Conservation (phyloP, 352 stramenopile species). For the Peronospora farinosa region DNA sequence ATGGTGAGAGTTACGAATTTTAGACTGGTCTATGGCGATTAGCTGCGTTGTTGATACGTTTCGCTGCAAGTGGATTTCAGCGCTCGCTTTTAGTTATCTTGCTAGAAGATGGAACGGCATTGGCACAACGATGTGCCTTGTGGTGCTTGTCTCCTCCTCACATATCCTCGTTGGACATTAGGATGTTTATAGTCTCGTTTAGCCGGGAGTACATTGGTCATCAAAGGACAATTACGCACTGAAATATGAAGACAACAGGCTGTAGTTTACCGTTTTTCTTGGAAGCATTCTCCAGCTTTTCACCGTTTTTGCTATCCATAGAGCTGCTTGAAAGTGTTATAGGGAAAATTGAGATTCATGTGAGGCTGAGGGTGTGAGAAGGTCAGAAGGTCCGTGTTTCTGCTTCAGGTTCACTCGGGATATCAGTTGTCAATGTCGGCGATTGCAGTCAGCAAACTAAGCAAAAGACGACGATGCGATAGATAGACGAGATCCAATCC, state of each 20-base stretch:
- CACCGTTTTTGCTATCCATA: too few relatives aligned
- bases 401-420: slow-evolving; percentile 17
- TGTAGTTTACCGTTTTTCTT: too few relatives aligned
- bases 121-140: slow-evolving; percentile 24
- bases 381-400: slow-evolving; percentile 11
- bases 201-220: slow-evolving; percentile 6
- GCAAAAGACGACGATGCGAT: slow-evolving; percentile 6
- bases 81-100: slow-evolving; percentile 10
- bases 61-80: slow-evolving; percentile 11
- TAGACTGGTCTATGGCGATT: slow-evolving; percentile 24
- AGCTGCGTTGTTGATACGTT: slow-evolving; percentile 15
- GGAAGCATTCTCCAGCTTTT: too few relatives aligned
- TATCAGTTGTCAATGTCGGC: slow-evolving; percentile 47
- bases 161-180: slow-evolving; percentile 8
- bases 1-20: slow-evolving; percentile 73
- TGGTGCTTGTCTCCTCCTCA: slow-evolving; percentile 11
- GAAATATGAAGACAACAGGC: slow-evolving; percentile 6
- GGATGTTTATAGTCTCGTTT: slow-evolving; percentile 8
- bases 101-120: slow-evolving; percentile 15
- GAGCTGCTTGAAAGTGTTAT: too few relatives aligned
- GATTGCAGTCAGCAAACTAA: slow-evolving; percentile 24
- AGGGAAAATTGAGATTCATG: too few relatives aligned
- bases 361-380: neutral
- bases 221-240: slow-evolving; percentile 14
- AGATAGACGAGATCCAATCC: neutral